Evolutionary conservation across 495 filamentous ascomycete species (phyloP).

Genomic region (Copromyces sp.): DNA sequence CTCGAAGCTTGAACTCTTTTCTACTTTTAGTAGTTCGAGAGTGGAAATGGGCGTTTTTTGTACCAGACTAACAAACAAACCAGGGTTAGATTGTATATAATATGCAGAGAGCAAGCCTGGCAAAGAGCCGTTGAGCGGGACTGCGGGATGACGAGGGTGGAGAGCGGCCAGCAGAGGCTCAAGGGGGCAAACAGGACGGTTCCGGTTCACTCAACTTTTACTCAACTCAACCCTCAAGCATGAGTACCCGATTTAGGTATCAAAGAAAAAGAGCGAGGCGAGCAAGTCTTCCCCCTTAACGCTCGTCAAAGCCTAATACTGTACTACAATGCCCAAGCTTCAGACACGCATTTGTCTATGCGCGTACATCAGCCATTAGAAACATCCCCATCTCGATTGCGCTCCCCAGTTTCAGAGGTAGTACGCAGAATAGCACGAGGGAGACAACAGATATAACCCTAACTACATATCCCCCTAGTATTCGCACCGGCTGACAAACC

Average conservation of each 20-base stretch:
- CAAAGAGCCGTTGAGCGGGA: background rate
- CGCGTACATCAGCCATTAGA: background rate
- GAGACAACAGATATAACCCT: background rate
- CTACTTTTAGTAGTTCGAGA: no score
- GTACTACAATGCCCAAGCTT: background rate
- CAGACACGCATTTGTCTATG: background rate
- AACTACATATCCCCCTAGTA: background rate
- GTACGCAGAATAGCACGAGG: background rate
- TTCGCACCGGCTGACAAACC: background rate
- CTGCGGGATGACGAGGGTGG: background rate
- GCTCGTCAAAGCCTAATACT: background rate
- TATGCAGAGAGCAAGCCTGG: background rate
- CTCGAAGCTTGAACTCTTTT: no score
- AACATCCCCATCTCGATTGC: background rate
- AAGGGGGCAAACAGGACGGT: background rate
- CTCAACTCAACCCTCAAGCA: background rate
- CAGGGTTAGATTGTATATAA: no score
- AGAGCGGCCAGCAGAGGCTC: background rate
- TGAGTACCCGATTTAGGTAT: background rate
- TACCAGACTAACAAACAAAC: no score
- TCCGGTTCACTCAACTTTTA: background rate
- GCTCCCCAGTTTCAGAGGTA: background rate
- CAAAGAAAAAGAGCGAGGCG: background rate
- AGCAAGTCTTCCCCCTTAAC: background rate
- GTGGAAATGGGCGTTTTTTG: no score